Conservation (phyloP, 177 flowering plant genomes). For the Vitis hybrid region DNA sequence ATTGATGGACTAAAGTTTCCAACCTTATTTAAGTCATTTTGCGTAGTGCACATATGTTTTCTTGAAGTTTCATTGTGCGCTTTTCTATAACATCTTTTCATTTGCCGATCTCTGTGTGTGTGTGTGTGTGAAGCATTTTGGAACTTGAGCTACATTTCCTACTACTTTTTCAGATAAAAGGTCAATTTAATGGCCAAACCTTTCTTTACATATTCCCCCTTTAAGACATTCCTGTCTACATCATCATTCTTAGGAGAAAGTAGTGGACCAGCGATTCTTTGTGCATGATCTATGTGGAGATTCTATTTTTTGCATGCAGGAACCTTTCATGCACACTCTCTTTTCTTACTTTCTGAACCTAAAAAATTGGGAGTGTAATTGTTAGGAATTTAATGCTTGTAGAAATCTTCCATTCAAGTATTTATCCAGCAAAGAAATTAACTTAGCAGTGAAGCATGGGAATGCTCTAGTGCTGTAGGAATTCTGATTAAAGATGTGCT, state of each 20-base stretch:
- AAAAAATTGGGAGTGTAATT: not conserved
- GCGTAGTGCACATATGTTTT: not conserved
- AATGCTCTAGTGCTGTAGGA: too few species aligned
- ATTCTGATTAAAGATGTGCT: slow-evolving; percentile 15
- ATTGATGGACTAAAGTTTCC: not conserved
- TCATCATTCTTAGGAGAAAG: too few species aligned
- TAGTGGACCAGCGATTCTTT: too few species aligned
- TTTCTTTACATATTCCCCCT: too few species aligned
- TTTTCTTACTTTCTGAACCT: not conserved
- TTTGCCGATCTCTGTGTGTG: too few species aligned
- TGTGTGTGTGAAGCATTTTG: too few species aligned
- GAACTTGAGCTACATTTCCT: too few species aligned
- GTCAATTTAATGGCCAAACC: too few species aligned
- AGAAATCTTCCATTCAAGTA: not conserved
- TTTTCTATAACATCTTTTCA: not conserved
- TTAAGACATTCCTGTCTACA: too few species aligned
- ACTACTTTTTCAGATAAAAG: too few species aligned
- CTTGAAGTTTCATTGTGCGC: not conserved
- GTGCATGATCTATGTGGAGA: too few species aligned
- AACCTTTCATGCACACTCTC: not conserved
- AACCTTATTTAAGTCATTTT: not conserved
- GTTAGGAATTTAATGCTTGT: not conserved
- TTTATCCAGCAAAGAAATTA: not conserved
- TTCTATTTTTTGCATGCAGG: not conserved
- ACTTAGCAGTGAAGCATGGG: too few species aligned